Conservation (phyloP, 75 land plant species). For the Sequoiadendron giganteum region DNA sequence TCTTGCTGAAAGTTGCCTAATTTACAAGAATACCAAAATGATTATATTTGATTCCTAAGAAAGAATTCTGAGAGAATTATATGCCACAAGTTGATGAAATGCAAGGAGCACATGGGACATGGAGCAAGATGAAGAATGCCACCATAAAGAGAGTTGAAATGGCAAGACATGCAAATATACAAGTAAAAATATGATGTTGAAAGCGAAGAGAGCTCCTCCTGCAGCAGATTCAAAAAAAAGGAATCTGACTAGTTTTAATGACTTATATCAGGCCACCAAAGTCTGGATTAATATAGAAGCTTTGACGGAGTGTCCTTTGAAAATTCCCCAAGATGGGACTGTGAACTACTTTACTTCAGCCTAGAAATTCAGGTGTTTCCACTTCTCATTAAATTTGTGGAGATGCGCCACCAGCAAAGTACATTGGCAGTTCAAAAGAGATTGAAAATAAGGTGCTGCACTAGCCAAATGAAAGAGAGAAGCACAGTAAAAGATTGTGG, state of each 20-base stretch:
- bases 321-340: slow-evolving; percentile 97
- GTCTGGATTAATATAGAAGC: slow-evolving; percentile 97
- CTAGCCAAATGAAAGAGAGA: slow-evolving; percentile 91
- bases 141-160: too few relatives aligned
- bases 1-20: too few relatives aligned
- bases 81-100: too few relatives aligned
- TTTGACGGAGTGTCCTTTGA: slow-evolving; percentile 91
- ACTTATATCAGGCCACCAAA: slow-evolving; percentile 74
- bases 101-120: too few relatives aligned
- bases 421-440: slow-evolving; percentile 33
- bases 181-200: too few relatives aligned
- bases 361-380: slow-evolving; percentile 81
- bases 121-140: too few relatives aligned
- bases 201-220: too few relatives aligned
- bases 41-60: too few relatives aligned
- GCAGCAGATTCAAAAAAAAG: too few relatives aligned
- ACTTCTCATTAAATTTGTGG: slow-evolving; percentile 85
- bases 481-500: slow-evolving; percentile 18
- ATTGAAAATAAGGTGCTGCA: slow-evolving; percentile 61
- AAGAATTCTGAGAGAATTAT: too few relatives aligned
- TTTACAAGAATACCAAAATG: too few relatives aligned
- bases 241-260: slow-evolving; percentile 66
- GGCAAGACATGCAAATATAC: too few relatives aligned
- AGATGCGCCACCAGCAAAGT: slow-evolving; percentile 79
- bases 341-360: slow-evolving; percentile 82